Conservation (phyloP, 2,329 filamentous ascomycete genomes). For the Talaromyces pinophilus region DNA sequence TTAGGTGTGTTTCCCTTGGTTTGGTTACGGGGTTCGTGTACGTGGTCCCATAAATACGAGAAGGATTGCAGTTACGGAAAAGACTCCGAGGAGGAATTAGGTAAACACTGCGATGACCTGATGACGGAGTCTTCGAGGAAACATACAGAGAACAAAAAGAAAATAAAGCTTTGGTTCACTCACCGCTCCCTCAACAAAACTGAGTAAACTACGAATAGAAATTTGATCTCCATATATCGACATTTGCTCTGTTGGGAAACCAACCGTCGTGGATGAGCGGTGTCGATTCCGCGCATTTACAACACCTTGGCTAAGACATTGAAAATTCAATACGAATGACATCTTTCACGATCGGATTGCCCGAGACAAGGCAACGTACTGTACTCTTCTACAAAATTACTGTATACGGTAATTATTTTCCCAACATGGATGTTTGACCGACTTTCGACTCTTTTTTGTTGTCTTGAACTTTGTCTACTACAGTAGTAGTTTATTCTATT, state of each 20-base stretch:
- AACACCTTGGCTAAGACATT: constrained; percentile 14
- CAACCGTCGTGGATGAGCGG: not conserved
- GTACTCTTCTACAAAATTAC: constrained; percentile 1
- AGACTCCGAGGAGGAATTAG: not conserved
- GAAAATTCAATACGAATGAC: not conserved
- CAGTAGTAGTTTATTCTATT: not conserved
- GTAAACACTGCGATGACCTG: not conserved
- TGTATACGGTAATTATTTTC: constrained; percentile 10
- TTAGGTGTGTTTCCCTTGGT: not conserved
- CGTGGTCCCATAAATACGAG: constrained; percentile 6
- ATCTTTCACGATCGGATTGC: not conserved
- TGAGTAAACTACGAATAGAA: not conserved
- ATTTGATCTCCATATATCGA: not conserved
- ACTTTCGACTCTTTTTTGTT: not conserved
- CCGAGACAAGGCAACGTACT: not conserved
- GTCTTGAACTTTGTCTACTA: not conserved
- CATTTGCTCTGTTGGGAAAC: not conserved
- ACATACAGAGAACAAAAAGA: not conserved
- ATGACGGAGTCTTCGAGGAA: not conserved
- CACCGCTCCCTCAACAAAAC: constrained; percentile 1
- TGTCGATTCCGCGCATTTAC: not conserved
- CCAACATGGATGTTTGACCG: constrained; percentile 4
- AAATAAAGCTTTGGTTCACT: not conserved
- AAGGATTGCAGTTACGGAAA: not conserved
- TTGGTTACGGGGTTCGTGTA: constrained; percentile 11